Conservation (phyloP, 108 stramenopile species). For the Mediolabrus comicus region DNA sequence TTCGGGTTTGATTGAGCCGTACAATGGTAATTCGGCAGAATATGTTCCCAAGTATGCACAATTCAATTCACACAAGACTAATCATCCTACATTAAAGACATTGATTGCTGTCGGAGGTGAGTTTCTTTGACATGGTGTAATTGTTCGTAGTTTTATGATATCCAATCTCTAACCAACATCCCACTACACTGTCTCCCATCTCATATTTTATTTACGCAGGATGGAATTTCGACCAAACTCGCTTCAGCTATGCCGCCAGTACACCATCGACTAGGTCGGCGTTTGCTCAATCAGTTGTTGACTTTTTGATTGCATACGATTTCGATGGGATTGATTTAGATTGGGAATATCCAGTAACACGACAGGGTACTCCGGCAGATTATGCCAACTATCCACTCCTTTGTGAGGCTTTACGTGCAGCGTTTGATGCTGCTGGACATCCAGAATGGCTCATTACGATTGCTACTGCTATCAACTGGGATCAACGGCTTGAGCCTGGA, state of each 20-base stretch:
- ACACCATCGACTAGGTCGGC: constrained; percentile 11
- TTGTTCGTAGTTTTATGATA: no score
- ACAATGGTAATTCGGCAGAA: constrained; percentile 9
- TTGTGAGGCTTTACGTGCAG: constrained; percentile 20
- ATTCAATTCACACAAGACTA: constrained; percentile 24
- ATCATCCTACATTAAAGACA: constrained; percentile 30
- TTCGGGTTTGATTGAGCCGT: constrained; percentile 11
- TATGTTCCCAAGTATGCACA: constrained; percentile 1
- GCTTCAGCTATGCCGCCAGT: constrained; percentile 20
- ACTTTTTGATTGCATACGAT: constrained; percentile 6
- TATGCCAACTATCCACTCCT: constrained; percentile 37
- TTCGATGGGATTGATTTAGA: constrained; percentile 46
- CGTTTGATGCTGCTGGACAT: constrained; percentile 25
- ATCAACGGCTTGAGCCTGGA: constrained; percentile 8
- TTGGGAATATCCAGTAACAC: constrained; percentile 21
- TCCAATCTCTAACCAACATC: no score
- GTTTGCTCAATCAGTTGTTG: constrained; percentile 32
- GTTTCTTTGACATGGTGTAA: no score
- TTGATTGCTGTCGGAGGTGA: constrained; percentile 40
- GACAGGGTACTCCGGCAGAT: constrained; percentile 28
- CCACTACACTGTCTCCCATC: no score
- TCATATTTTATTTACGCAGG: no score
- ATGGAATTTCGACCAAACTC: constrained; percentile 31
- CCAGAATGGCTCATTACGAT: constrained; percentile 33
- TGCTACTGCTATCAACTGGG: constrained; percentile 24